phyloP scores from a whole-genome alignment of 2,329 filamentous ascomycete genomes.

The Exutisphaerella laricina region DNA sequence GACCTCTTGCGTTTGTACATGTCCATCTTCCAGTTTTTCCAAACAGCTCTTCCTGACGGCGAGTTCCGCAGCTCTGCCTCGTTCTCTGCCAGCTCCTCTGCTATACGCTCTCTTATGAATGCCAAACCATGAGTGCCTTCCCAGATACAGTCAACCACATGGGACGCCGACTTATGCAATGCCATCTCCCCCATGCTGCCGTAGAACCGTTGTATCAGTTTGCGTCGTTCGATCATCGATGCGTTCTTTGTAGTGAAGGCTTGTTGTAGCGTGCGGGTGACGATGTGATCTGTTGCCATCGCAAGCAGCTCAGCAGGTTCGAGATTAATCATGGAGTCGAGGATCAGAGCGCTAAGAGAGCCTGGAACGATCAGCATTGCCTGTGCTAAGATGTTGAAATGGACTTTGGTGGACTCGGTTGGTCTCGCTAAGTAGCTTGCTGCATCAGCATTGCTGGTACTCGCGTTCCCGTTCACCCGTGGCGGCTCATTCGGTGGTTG shows the following conservation, averaged over 20 bases:
- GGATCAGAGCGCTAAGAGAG: slow-evolving; percentile 62
- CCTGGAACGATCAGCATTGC: slow-evolving; percentile 72
- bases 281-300: slow-evolving; percentile 58
- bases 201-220: slow-evolving; percentile 59
- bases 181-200: slow-evolving; percentile 57
- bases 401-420: slow-evolving; percentile 41
- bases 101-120: slow-evolving; percentile 63
- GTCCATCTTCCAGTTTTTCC: slow-evolving; percentile 71
- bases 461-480: slow-evolving; percentile 14
- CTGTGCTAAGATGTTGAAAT: slow-evolving; percentile 77
- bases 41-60: slow-evolving; percentile 60
- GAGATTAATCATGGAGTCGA: slow-evolving; percentile 51
- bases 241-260: slow-evolving; percentile 53
- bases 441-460: slow-evolving; percentile 12
- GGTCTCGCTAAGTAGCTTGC: slow-evolving; percentile 20
- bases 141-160: slow-evolving; percentile 64
- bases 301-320: slow-evolving; percentile 48
- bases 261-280: slow-evolving; percentile 60
- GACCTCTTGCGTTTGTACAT: slow-evolving; percentile 57
- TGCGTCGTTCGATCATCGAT: slow-evolving; percentile 54
- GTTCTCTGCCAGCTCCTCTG: slow-evolving; percentile 55
- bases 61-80: slow-evolving; percentile 60
- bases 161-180: slow-evolving; percentile 57
- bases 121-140: slow-evolving; percentile 57
- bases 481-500: slow-evolving; percentile 4